Percentiles rank a stretch among this genome's conserved stretches.
phyloP scores from a whole-genome alignment of 2,329 filamentous ascomycete genomes.

The Alternaria conjuncta region DNA sequence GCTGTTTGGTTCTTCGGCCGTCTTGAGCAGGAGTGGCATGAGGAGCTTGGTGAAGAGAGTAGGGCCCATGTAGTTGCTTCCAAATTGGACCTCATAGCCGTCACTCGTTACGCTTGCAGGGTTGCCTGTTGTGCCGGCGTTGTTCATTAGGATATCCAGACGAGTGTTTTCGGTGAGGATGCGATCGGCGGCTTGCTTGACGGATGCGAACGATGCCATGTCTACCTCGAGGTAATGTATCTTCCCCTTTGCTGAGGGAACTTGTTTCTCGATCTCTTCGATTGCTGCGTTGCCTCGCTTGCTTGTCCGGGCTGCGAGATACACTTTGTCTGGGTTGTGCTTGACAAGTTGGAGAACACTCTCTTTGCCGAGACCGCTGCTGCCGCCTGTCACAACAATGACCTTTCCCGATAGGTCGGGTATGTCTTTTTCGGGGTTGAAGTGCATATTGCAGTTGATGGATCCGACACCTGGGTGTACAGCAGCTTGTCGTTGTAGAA shows the following conservation, averaged over 20 bases:
- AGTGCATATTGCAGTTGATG: conserved; percentile 16
- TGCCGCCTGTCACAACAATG: conserved; percentile 40
- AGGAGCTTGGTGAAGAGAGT: conserved; percentile 52
- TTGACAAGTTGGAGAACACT: conserved; percentile 48
- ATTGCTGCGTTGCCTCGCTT: conserved; percentile 11
- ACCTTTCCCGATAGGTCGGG: conserved; percentile 20
- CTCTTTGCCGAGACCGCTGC: conserved; percentile 53
- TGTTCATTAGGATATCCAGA: conserved; percentile 52
- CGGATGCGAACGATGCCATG: conserved; percentile 41
- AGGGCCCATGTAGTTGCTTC: conserved; percentile 56
- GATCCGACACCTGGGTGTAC: neutral
- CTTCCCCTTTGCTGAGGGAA: neutral
- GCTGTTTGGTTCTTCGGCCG: conserved; percentile 17
- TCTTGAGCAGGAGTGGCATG: conserved; percentile 46
- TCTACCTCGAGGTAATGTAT: conserved; percentile 33
- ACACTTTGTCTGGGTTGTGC: conserved; percentile 51
- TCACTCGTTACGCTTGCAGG: conserved; percentile 45
- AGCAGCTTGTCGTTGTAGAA: neutral
- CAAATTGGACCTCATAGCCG: conserved; percentile 56
- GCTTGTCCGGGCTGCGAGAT: conserved; percentile 48
- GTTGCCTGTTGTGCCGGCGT: conserved; percentile 48
- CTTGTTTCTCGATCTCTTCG: conserved; percentile 7
- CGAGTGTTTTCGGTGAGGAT: conserved; percentile 33
- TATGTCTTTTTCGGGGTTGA: conserved; percentile 22
- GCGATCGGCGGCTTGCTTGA: conserved; percentile 35